Conservation (phyloP, 495 filamentous ascomycete genomes). For the Neohortaea acidophila region DNA sequence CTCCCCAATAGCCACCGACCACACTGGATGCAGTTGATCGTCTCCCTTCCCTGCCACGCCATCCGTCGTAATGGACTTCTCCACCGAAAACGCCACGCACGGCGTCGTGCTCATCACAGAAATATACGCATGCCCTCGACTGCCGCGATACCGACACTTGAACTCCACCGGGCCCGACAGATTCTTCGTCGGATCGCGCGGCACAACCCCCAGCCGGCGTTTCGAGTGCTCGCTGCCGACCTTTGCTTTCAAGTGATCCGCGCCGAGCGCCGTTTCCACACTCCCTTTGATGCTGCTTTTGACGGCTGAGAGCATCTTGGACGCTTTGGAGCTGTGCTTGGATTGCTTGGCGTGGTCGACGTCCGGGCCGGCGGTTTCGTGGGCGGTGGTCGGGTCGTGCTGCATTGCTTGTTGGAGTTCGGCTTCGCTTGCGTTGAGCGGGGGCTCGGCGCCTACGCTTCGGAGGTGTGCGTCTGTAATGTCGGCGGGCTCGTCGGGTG, state of each 20-base stretch:
- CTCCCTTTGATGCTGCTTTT: constrained; percentile 51
- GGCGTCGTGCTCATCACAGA: constrained; percentile 45
- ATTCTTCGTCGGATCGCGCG: constrained; percentile 29
- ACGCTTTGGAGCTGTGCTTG: constrained; percentile 29
- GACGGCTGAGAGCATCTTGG: constrained; percentile 48
- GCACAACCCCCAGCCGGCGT: constrained; percentile 56
- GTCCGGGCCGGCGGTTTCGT: constrained; percentile 25
- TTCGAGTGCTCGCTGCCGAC: constrained; percentile 51
- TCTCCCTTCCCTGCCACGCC: constrained; percentile 31
- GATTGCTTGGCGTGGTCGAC: constrained; percentile 30
- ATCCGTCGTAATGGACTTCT: constrained; percentile 30
- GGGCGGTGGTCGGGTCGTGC: constrained; percentile 22
- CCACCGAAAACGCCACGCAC: constrained; percentile 41
- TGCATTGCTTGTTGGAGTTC: constrained; percentile 38
- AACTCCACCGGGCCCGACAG: constrained; percentile 58
- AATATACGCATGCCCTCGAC: constrained; percentile 58
- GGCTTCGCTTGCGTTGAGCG: constrained; percentile 32
- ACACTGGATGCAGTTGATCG: constrained; percentile 39
- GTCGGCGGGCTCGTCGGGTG: constrained; percentile 35
- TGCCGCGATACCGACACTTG: constrained; percentile 52
- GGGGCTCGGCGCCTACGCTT: constrained; percentile 27
- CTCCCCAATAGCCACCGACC: constrained; percentile 44
- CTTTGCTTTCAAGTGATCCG: constrained; percentile 53
- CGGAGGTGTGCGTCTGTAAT: constrained; percentile 34
- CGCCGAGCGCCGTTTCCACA: constrained; percentile 52